Evolutionary conservation across 1,284 basidiomycete species (phyloP), one percentile per base, ranked within the genome.

Genomic region (Pholiota adiposa): DNA sequence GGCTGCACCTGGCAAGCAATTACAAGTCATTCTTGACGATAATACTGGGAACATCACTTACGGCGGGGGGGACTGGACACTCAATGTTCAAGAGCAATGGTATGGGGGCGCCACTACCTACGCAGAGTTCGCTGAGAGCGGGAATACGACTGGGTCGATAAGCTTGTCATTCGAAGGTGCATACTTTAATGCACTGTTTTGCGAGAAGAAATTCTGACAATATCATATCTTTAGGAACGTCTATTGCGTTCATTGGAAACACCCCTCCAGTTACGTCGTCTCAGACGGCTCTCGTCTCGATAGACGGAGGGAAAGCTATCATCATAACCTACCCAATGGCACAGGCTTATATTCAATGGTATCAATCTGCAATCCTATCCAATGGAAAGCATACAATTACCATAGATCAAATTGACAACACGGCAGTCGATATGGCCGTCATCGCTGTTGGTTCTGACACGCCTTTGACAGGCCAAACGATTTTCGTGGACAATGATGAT

Each of bases 401-500:
- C 6, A 53, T 70, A 21, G 59, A 50, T 9, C 59, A 61, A 29
- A 48, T 70, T 8, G 69, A 59, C 25, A 64, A 63, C 2, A 67
- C 65, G 21, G 63, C 67, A 11, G 29, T 70, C 7, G 70, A 71
- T 46, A 67, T 65, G 49, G 64, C 63, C 8, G 27, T 67, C 27
- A 58, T 72, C 21, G 60, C 65, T 34, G 65, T 69, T 21, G 69
- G 67, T 9, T 59, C 50, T 27, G 60, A 58, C 29, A 70, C 68
- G 2, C 60, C 69, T 7, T 51, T 72, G 25, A 50, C 49, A 4
- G 60, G 61, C 18, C 57, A 63, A 31, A 65, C 56, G 1, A 19
- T 71, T 29, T 66, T 69, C 19, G 65, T 69, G 3, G 70, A 71
- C 51, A 63, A 70, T 48, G 55, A 64, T 18, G 64, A 69, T n/a